These are phyloP conservation scores for Paspalum notatum DNA, from an alignment of 176 grass and related monocot genomes.

Conservation along the genomic window DNA sequence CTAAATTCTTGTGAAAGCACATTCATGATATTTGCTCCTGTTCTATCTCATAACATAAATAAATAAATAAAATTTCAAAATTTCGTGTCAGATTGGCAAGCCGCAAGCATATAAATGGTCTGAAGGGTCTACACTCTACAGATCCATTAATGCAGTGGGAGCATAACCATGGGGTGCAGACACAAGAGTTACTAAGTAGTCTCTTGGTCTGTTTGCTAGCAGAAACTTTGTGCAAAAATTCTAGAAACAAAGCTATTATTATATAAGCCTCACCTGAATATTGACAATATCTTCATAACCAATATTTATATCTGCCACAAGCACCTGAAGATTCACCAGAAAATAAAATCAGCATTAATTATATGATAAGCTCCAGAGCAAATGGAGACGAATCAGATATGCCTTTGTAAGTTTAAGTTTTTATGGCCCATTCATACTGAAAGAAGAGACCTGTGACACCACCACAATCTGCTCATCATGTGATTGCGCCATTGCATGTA, in stretches of 20 bases:
- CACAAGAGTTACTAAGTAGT: background rate
- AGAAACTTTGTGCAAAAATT: background rate
- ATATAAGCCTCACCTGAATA: constrained; percentile 65
- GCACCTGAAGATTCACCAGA: constrained; percentile 64
- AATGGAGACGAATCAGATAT: background rate
- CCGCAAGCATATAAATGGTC: background rate
- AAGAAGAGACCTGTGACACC: constrained; percentile 77
- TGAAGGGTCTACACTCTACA: background rate
- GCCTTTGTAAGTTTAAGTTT: constrained; percentile 1
- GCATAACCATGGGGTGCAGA: constrained; percentile 6
- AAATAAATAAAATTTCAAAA: background rate
- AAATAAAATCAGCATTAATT: constrained; percentile 8
- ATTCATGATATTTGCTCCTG: background rate
- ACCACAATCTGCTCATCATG: constrained; percentile 91
- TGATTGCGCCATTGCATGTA: constrained; percentile 90
- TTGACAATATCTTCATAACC: constrained; percentile 98
- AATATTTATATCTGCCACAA: constrained; percentile 98
- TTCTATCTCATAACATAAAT: background rate
- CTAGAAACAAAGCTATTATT: background rate
- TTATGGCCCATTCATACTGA: background rate
- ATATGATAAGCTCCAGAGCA: background rate
- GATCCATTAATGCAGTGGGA: constrained; percentile 2
- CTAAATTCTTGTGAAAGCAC: background rate
- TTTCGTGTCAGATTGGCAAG: background rate
- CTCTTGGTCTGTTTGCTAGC: background rate